Evolutionary conservation across 305 asterid species (phyloP).

Genomic region (Solanum chacoense): DNA sequence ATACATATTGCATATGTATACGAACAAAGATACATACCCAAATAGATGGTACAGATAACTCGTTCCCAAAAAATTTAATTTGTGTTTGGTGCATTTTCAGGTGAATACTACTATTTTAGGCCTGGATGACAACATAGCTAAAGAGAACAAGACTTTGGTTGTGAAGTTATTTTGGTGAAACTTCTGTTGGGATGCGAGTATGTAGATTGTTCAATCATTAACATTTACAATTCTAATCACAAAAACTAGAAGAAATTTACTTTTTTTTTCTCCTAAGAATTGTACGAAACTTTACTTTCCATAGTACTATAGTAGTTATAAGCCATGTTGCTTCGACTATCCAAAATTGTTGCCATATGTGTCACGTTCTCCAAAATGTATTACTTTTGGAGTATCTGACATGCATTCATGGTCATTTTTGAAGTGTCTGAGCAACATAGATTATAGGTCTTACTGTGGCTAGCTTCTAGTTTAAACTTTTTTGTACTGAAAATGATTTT

Average conservation of each 20-base stretch:
- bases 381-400: not conserved
- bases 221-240: not conserved
- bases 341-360: too few species aligned
- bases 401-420: not conserved
- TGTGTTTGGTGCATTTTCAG: conserved; percentile 15
- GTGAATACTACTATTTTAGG: conserved; percentile 86
- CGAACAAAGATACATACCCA: too few species aligned
- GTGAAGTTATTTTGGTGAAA: not conserved
- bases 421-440: not conserved
- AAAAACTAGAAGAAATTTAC: too few species aligned
- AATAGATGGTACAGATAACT: not conserved
- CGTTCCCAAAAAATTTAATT: not conserved
- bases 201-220: not conserved
- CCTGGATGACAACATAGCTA: conserved; percentile 70
- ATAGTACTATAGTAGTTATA: too few species aligned
- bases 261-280: too few species aligned
- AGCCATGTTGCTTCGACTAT: too few species aligned
- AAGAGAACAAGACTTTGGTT: conserved; percentile 31
- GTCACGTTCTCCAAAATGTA: not conserved
- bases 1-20: too few species aligned
- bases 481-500: not conserved
- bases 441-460: not conserved
- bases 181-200: not conserved
- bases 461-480: not conserved
- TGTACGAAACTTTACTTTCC: too few species aligned